phyloP scores from a whole-genome alignment of 2,329 filamentous ascomycete genomes.

The Penicillium oxalicum region DNA sequence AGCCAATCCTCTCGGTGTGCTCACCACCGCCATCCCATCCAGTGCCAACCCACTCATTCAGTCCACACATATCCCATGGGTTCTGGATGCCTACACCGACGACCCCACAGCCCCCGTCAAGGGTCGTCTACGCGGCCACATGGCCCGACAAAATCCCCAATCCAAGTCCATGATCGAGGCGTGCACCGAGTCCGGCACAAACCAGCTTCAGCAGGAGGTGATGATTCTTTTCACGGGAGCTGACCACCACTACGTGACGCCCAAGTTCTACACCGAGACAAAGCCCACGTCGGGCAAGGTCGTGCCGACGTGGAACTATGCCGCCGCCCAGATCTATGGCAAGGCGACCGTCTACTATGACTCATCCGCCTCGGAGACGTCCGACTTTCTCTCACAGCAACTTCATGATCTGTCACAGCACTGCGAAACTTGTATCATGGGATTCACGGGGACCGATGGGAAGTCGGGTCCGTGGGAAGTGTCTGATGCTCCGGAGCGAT shows the following conservation, averaged over 20 bases:
- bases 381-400: slow-evolving; percentile 48
- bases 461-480: slow-evolving; percentile 51
- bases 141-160: slow-evolving; percentile 60
- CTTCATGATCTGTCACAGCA: slow-evolving; percentile 13
- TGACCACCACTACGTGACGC: slow-evolving; percentile 59
- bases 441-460: slow-evolving; percentile 49
- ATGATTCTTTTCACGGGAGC: slow-evolving; percentile 57
- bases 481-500: slow-evolving; percentile 54
- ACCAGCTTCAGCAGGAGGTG: slow-evolving; percentile 47
- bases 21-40: slow-evolving; percentile 57
- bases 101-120: slow-evolving; percentile 44
- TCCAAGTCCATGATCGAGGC: slow-evolving; percentile 54
- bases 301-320: slow-evolving; percentile 65
- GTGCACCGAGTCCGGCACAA: slow-evolving; percentile 22
- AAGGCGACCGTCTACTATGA: slow-evolving; percentile 51
- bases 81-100: slow-evolving; percentile 54
- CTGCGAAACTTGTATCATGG: slow-evolving; percentile 54
- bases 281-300: slow-evolving; percentile 59
- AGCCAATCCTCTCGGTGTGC: slow-evolving; percentile 55
- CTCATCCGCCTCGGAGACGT: slow-evolving; percentile 44
- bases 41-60: slow-evolving; percentile 48
- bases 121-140: slow-evolving; percentile 52
- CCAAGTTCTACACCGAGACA: slow-evolving; percentile 62
- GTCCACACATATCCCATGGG: slow-evolving; percentile 55
- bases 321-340: slow-evolving; percentile 59